Conservation (phyloP, 2,329 filamentous ascomycete genomes). For the Aspergillus phoenicis region DNA sequence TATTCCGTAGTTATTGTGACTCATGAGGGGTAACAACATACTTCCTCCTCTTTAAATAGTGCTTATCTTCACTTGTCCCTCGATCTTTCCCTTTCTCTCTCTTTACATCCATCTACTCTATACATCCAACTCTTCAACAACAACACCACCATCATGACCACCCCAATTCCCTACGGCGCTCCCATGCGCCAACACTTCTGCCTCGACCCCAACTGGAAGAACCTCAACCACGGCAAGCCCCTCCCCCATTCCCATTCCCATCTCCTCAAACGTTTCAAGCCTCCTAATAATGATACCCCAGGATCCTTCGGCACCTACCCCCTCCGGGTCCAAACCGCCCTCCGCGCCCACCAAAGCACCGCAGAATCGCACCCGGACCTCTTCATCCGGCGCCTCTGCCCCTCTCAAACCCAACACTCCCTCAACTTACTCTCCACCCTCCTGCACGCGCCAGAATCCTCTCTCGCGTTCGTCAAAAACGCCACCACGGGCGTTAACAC, state of each 20-base stretch:
- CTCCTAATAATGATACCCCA: constrained; percentile 11
- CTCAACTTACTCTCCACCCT: constrained; percentile 66
- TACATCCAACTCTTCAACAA: neutral
- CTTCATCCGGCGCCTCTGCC: constrained; percentile 73
- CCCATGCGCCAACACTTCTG: constrained; percentile 66
- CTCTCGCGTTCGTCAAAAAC: constrained; percentile 77
- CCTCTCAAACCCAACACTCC: constrained; percentile 61
- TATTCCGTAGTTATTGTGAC: too few species aligned
- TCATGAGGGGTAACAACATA: too few species aligned
- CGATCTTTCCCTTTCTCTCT: neutral
- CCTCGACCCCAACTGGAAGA: constrained; percentile 68
- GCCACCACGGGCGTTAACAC: constrained; percentile 73
- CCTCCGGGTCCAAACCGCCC: constrained; percentile 58
- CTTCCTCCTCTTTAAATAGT: too few species aligned
- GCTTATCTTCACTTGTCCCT: too few species aligned
- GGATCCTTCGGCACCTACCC: constrained; percentile 81
- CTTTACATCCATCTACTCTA: neutral
- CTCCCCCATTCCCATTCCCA: neutral
- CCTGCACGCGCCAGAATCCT: constrained; percentile 66
- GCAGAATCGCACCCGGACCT: constrained; percentile 71
- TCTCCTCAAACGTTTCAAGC: neutral
- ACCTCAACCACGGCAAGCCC: constrained; percentile 73
- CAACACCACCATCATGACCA: neutral
- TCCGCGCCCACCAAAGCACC: constrained; percentile 66
- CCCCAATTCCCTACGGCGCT: constrained; percentile 51